Evolutionary conservation across 2,329 filamentous ascomycete genomes (phyloP).

Genomic region (Hirsutella rhossiliensis): DNA sequence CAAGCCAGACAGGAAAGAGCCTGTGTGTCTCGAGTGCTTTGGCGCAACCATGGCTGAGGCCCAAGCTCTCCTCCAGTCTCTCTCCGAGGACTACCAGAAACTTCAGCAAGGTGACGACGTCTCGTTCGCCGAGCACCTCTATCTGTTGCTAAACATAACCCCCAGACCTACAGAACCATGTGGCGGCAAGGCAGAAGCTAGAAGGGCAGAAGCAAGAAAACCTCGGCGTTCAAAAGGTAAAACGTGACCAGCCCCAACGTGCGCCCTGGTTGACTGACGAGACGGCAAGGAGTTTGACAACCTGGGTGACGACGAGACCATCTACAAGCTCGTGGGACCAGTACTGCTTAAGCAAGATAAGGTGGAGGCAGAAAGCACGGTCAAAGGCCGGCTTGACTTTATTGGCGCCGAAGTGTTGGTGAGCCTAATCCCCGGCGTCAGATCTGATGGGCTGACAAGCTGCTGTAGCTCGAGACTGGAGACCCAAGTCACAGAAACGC

Average conservation of each 20-base stretch:
- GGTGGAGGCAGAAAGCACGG: slow-evolving; percentile 77
- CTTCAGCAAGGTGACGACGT: slow-evolving; percentile 59
- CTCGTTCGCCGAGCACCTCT: neutral
- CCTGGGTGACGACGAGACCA: slow-evolving; percentile 69
- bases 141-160: neutral
- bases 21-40: no score
- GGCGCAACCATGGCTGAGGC: slow-evolving; percentile 48
- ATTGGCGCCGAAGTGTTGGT: slow-evolving; percentile 87
- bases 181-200: slow-evolving; percentile 77
- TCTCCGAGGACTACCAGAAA: slow-evolving; percentile 80
- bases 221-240: slow-evolving; percentile 67
- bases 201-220: slow-evolving; percentile 95
- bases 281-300: slow-evolving; percentile 61
- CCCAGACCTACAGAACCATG: slow-evolving; percentile 64
- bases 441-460: slow-evolving; percentile 6
- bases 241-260: neutral
- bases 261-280: neutral
- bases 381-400: slow-evolving; percentile 82
- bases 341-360: slow-evolving; percentile 92
- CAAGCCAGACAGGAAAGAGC: no score
- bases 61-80: slow-evolving; percentile 66
- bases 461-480: slow-evolving; percentile 28
- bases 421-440: neutral
- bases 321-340: slow-evolving; percentile 93
- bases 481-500: slow-evolving; percentile 39